phyloP scores from a whole-genome alignment of 805 yeast genomes.

The Metahyphopichia silvanorum region DNA sequence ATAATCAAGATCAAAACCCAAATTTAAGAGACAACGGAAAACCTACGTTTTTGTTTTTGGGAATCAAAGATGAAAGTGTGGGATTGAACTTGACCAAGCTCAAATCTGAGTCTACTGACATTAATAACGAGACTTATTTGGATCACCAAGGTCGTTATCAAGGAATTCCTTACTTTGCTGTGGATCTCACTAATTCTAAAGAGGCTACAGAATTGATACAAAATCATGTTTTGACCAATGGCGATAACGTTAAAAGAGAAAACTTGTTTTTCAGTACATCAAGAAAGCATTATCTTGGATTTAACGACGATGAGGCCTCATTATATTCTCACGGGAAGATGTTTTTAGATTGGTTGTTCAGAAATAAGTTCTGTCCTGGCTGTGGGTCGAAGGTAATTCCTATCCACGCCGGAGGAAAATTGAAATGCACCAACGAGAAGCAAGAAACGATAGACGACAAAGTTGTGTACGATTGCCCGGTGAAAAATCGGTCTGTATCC shows the following conservation, averaged over 20 bases:
- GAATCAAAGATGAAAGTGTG: conserved; percentile 44
- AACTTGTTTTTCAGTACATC: conserved; percentile 29
- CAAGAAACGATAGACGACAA: conserved; percentile 10
- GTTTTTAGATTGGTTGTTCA: conserved; percentile 79
- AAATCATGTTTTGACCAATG: conserved; percentile 11
- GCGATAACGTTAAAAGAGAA: conserved; percentile 8
- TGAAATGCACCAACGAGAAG: conserved; percentile 41
- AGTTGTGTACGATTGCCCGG: conserved; percentile 30
- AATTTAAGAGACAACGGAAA: conserved; percentile 36
- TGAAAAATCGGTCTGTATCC: conserved; percentile 45
- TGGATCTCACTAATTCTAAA: conserved; percentile 52
- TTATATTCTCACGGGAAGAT: conserved; percentile 78
- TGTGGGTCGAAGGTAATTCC: conserved; percentile 70
- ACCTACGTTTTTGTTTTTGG: conserved; percentile 42
- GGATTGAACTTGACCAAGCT: conserved; percentile 31
- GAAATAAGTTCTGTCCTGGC: conserved; percentile 78
- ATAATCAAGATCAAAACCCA: conserved; percentile 31
- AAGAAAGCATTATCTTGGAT: conserved; percentile 33
- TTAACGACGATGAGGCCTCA: conserved; percentile 50
- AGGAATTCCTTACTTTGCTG: conserved; percentile 64
- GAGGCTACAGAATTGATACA: conserved; percentile 30
- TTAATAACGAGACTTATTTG: conserved; percentile 29
- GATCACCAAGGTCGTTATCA: conserved; percentile 46
- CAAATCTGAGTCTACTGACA: conserved; percentile 11
- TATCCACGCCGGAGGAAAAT: conserved; percentile 65